phyloP scores from a whole-genome alignment of 176 grass and related monocot species.

The Elaeis guineensis region DNA sequence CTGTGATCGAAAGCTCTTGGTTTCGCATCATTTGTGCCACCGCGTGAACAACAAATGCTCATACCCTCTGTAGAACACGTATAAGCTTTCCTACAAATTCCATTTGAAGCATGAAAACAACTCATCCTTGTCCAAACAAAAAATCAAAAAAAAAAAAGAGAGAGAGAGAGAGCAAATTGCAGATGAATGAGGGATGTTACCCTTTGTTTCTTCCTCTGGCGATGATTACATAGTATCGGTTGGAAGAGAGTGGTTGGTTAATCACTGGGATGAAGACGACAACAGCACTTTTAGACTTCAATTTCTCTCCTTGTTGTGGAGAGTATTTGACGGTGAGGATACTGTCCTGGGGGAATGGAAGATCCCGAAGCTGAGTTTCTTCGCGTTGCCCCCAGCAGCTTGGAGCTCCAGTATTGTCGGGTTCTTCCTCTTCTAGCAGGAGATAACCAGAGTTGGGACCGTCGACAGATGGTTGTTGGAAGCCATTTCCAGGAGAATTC shows the following conservation, averaged over 20 bases:
- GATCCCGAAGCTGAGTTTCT: neutral
- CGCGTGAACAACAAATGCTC: neutral
- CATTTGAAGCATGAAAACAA: neutral
- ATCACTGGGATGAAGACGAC: conserved; percentile 58
- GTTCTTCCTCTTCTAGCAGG: neutral
- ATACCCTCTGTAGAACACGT: neutral
- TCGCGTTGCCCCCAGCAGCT: neutral
- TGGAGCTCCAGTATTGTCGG: neutral
- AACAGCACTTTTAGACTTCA: conserved; percentile 14
- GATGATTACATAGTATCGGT: no score
- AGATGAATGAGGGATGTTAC: conserved; percentile 1
- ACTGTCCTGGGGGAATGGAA: conserved; percentile 11
- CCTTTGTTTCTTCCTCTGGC: conserved; percentile 26
- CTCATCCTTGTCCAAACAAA: no score
- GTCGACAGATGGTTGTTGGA: no score
- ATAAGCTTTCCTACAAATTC: conserved; percentile 6
- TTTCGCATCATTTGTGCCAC: neutral
- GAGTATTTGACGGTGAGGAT: conserved; percentile 4
- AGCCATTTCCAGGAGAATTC: neutral
- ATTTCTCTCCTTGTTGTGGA: neutral
- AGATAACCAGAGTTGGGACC: no score
- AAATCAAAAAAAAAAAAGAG: neutral
- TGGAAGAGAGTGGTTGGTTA: conserved; percentile 8
- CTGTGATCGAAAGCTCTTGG: conserved; percentile 2
- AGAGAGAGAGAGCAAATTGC: neutral